Conservation (phyloP, 164 flowering plant species). For the Stephania cephalantha region DNA sequence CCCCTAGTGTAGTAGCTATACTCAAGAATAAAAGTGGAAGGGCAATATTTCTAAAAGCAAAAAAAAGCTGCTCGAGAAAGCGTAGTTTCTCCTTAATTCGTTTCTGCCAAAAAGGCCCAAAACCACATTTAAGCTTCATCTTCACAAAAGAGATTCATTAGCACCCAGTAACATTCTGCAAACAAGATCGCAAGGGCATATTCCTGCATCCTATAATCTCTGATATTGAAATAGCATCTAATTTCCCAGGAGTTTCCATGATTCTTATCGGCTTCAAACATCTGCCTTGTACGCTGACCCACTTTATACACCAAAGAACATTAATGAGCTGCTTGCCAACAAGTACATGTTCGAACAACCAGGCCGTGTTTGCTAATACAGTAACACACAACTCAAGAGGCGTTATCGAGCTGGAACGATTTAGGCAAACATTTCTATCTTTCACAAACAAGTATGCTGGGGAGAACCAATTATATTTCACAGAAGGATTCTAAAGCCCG, state of each 20-base stretch:
- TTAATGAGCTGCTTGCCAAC: not conserved
- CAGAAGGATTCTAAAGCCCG: not conserved
- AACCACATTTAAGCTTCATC: not conserved
- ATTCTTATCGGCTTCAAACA: not conserved
- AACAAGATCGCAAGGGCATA: not conserved
- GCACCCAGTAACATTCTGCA: not conserved
- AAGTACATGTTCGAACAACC: not conserved
- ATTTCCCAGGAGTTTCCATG: not conserved
- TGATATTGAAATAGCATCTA: not conserved
- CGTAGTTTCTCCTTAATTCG: not conserved
- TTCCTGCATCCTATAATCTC: not conserved
- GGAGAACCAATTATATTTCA: conserved; percentile 1
- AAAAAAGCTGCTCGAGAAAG: not conserved
- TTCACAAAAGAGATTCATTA: not conserved
- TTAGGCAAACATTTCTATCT: not conserved
- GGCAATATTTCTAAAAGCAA: not conserved
- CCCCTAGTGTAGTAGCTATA: conserved; percentile 8
- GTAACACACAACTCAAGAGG: not conserved
- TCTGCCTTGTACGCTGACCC: not conserved
- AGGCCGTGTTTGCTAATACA: not conserved
- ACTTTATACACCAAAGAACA: not conserved
- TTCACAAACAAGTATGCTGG: not conserved
- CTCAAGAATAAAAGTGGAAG: not conserved
- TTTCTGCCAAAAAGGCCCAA: not conserved
- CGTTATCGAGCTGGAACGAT: not conserved